Evolutionary conservation across 2,329 filamentous ascomycete species (phyloP).

Genomic region (Calonectria multiphialidica): DNA sequence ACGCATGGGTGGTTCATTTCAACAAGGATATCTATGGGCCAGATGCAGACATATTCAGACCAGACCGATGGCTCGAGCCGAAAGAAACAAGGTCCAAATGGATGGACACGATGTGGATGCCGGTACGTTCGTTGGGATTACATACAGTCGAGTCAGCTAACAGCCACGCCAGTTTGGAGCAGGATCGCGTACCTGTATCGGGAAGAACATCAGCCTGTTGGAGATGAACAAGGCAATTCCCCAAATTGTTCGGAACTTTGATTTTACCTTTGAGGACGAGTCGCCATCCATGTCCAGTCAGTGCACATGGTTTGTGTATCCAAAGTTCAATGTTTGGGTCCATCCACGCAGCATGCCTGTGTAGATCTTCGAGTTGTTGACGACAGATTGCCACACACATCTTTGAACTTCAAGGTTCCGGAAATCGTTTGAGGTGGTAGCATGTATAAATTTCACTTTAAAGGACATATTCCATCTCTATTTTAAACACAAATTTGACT

Average conservation of each 20-base stretch:
- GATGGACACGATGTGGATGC: constrained; percentile 1
- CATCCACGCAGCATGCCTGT: neutral
- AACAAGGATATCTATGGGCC: neutral
- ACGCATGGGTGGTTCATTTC: neutral
- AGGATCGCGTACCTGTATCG: constrained; percentile 76
- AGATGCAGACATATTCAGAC: neutral
- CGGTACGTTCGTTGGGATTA: neutral
- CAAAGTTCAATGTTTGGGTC: neutral
- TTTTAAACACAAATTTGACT: no score
- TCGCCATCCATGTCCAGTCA: neutral
- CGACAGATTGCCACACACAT: no score
- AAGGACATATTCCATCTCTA: no score
- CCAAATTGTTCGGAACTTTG: constrained; percentile 13
- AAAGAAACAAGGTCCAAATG: neutral
- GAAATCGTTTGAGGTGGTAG: no score
- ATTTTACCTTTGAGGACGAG: neutral
- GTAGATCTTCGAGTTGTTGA: no score
- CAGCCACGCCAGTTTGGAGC: constrained; percentile 70
- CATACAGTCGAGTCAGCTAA: no score
- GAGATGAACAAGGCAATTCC: constrained; percentile 73
- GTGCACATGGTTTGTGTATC: neutral
- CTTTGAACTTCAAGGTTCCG: no score
- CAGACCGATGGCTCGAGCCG: neutral
- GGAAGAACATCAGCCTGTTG: constrained; percentile 71
- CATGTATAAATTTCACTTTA: no score